A percentile compares a stretch with the other conserved stretches of the same genome.
These are phyloP conservation scores for Fusarium anthophilum DNA, from an alignment of 2,329 filamentous ascomycete species.

Conservation along the genomic window DNA sequence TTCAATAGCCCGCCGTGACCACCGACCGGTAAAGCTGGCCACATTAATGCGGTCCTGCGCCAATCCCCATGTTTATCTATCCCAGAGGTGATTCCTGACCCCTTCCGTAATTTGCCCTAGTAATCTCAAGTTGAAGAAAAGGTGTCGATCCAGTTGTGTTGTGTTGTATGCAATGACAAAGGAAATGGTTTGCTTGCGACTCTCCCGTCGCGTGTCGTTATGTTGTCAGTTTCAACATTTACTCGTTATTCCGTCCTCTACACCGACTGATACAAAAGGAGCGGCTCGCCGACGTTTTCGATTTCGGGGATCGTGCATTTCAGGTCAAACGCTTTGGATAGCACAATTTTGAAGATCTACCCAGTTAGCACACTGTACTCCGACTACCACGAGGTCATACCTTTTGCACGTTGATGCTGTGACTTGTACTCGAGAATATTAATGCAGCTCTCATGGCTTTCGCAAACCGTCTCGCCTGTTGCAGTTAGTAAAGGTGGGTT, in stretches of 20 bases:
- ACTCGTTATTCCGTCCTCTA: slow-evolving; percentile 39
- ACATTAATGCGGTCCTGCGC: slow-evolving; percentile 31
- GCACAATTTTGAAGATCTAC: slow-evolving; percentile 99
- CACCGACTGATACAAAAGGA: slow-evolving; percentile 84
- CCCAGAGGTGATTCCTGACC: slow-evolving; percentile 34
- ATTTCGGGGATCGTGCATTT: slow-evolving; percentile 99
- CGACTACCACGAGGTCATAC: slow-evolving; percentile 55
- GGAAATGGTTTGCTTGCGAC: slow-evolving; percentile 23
- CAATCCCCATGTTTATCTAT: slow-evolving; percentile 36
- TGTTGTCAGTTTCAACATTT: slow-evolving; percentile 38
- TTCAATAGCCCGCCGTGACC: slow-evolving; percentile 30
- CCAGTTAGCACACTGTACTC: background rate
- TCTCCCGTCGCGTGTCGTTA: slow-evolving; percentile 23
- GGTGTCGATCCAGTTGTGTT: slow-evolving; percentile 37
- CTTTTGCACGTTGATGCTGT: slow-evolving; percentile 99
- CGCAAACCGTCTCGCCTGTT: slow-evolving; percentile 91
- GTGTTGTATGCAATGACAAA: slow-evolving; percentile 37
- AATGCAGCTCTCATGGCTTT: slow-evolving; percentile 98
- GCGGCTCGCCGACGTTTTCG: slow-evolving; percentile 94
- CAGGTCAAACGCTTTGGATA: slow-evolving; percentile 97
- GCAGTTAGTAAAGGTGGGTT: background rate
- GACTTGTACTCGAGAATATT: slow-evolving; percentile 98
- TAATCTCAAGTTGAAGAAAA: slow-evolving; percentile 34
- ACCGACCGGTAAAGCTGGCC: slow-evolving; percentile 27
- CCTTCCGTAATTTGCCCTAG: slow-evolving; percentile 35